These are phyloP conservation scores for Pythium rishiriense DNA, from an alignment of 352 stramenopile genomes.

Conservation along the genomic window DNA sequence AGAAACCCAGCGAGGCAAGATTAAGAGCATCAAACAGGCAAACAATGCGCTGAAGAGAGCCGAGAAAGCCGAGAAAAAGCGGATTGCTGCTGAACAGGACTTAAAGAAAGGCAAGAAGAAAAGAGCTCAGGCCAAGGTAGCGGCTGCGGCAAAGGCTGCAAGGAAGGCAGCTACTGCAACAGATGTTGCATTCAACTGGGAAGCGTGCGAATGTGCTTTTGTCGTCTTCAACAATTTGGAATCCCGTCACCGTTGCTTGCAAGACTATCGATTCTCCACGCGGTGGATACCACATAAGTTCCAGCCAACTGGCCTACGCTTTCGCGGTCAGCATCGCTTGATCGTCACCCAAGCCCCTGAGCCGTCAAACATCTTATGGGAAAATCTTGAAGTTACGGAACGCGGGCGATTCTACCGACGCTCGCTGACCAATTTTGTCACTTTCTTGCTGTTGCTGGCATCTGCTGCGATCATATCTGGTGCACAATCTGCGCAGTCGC, in stretches of 20 bases:
- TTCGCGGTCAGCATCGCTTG: conserved; percentile 51
- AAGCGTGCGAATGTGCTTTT: conserved; percentile 78
- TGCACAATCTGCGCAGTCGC: conserved; percentile 67
- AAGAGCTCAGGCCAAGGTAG: conserved; percentile 2
- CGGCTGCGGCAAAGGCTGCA: conserved; percentile 9
- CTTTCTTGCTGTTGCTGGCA: conserved; percentile 70
- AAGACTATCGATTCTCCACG: conserved; percentile 70
- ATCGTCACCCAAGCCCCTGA: conserved; percentile 61
- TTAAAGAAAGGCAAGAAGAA: conserved; percentile 28
- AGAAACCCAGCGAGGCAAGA: conserved; percentile 49
- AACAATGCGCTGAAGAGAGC: conserved; percentile 11
- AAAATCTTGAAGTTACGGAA: conserved; percentile 79
- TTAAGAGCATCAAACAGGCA: conserved; percentile 60
- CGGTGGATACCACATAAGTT: conserved; percentile 44
- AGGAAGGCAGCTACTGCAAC: conserved; percentile 10
- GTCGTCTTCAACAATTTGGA: conserved; percentile 89
- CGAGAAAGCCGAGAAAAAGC: conserved; percentile 15
- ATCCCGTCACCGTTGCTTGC: conserved; percentile 65
- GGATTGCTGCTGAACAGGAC: conserved; percentile 27
- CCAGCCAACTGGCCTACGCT: conserved; percentile 60
- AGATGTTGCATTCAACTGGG: conserved; percentile 48
- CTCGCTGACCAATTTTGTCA: conserved; percentile 69
- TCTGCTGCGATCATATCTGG: conserved; percentile 75
- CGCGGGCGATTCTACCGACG: conserved; percentile 59
- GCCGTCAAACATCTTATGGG: conserved; percentile 87